phyloP scores from a whole-genome alignment of 495 filamentous ascomycete species.

The Penicillium bovifimosum region DNA sequence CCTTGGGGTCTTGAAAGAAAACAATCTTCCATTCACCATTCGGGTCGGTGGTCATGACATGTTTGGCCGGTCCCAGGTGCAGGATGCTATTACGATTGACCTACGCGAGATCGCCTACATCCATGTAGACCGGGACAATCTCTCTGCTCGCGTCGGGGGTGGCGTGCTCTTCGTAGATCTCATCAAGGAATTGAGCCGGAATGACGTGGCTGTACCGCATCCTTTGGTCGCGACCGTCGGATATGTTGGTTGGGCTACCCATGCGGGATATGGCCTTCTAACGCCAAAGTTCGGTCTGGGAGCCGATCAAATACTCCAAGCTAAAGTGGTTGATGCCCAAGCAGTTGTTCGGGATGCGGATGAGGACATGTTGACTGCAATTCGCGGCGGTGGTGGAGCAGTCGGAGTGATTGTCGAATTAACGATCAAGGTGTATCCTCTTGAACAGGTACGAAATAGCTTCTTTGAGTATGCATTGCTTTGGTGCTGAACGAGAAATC shows the following conservation, averaged over 20 bases:
- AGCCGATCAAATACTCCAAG: slow-evolving; percentile 35
- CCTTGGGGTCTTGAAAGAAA: slow-evolving; percentile 15
- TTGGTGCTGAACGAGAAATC: too few species aligned
- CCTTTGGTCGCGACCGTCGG: slow-evolving; percentile 21
- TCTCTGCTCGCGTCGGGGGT: slow-evolving; percentile 32
- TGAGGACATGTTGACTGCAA: slow-evolving; percentile 24
- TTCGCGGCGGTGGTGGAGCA: slow-evolving; percentile 35
- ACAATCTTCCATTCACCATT: slow-evolving; percentile 27
- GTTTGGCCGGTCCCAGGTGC: slow-evolving; percentile 20
- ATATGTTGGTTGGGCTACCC: slow-evolving; percentile 33
- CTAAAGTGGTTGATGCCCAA: slow-evolving; percentile 30
- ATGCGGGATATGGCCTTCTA: slow-evolving; percentile 37
- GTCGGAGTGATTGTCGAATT: slow-evolving; percentile 37
- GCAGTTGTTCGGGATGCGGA: slow-evolving; percentile 31
- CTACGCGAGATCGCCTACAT: slow-evolving; percentile 34
- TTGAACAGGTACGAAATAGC: slow-evolving; percentile 4
- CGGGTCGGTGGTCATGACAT: slow-evolving; percentile 36
- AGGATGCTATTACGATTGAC: slow-evolving; percentile 31
- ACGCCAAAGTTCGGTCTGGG: slow-evolving; percentile 30
- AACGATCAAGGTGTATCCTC: slow-evolving; percentile 31
- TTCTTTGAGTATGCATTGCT: too few species aligned
- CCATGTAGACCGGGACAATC: slow-evolving; percentile 16
- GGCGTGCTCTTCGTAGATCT: slow-evolving; percentile 19
- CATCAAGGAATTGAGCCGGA: slow-evolving; percentile 1
- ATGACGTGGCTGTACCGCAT: slow-evolving; percentile 6